Conservation (phyloP, 2,329 filamentous ascomycete genomes). For the Colletotrichum scovillei region DNA sequence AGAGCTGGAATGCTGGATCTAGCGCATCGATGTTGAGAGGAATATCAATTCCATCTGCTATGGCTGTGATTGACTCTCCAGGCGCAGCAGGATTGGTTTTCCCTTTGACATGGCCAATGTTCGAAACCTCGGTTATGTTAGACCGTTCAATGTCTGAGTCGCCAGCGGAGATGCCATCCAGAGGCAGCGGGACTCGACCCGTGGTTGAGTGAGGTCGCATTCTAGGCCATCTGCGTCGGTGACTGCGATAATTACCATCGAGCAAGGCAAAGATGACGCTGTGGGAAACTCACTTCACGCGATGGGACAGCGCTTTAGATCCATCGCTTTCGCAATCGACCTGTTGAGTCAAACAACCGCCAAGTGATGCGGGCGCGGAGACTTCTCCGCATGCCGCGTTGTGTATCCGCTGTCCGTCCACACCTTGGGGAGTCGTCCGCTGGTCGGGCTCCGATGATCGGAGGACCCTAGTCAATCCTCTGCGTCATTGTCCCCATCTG, state of each 20-base stretch:
- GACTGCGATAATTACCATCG: not conserved
- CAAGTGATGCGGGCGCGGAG: not conserved
- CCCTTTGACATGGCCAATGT: not conserved
- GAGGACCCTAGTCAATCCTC: not conserved
- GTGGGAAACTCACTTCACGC: not conserved
- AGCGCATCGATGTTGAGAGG: conserved; percentile 12
- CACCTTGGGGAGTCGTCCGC: not conserved
- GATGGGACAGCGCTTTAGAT: not conserved
- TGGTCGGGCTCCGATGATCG: conserved; percentile 20
- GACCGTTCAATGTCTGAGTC: not conserved
- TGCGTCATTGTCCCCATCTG: conserved; percentile 3
- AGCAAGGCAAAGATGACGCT: not conserved
- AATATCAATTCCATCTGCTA: not conserved
- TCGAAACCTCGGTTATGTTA: conserved; percentile 2
- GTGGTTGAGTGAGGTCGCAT: conserved; percentile 4
- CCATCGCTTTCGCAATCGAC: not conserved
- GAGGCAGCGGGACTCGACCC: not conserved
- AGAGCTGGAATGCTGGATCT: not conserved
- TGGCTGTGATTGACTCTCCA: not conserved
- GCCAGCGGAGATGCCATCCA: conserved; percentile 3
- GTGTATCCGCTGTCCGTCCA: not conserved
- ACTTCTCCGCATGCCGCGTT: conserved; percentile 14
- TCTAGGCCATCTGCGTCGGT: not conserved
- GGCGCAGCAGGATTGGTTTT: not conserved
- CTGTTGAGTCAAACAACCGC: not conserved